Evolutionary conservation across 2,329 filamentous ascomycete species (phyloP).

Genomic region (Aspergillus japonicus): DNA sequence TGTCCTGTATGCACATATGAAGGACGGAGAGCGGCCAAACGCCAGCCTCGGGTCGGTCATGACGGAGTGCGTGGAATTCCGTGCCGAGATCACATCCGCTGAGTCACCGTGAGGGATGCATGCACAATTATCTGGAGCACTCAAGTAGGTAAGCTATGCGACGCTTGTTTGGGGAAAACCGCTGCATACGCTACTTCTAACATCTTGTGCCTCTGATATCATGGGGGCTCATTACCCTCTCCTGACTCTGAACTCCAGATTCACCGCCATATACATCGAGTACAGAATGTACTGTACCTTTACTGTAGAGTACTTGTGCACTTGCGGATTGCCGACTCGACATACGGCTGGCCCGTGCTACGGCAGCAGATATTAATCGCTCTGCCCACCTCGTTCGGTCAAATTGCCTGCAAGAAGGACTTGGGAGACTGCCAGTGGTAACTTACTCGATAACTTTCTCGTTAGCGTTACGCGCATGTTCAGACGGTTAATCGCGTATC

Average conservation of each 20-base stretch:
- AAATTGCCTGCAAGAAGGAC: too few species aligned
- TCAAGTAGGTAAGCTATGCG: not conserved
- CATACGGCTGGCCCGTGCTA: not conserved
- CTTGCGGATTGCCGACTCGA: not conserved
- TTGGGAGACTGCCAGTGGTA: too few species aligned
- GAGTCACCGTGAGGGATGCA: conserved; percentile 1
- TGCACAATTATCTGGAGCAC: too few species aligned
- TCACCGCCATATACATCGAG: not conserved
- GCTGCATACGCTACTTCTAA: too few species aligned
- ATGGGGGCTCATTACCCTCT: not conserved
- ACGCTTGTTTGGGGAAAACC: not conserved
- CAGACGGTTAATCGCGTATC: not conserved
- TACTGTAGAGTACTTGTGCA: not conserved
- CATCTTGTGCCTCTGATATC: not conserved
- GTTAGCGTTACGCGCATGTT: too few species aligned
- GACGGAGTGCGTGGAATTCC: conserved; percentile 12
- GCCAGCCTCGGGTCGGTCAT: conserved; percentile 11
- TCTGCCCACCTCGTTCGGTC: not conserved
- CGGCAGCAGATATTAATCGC: not conserved
- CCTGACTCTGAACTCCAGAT: not conserved
- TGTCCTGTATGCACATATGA: not conserved
- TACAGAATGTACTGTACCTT: too few species aligned
- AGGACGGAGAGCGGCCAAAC: not conserved
- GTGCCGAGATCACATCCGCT: conserved; percentile 12
- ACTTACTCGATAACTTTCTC: too few species aligned